A percentile compares a stretch with the other conserved stretches of the same genome.
Conservation (phyloP, 192 early-diverging fungal genomes). For the Linnemannia schmuckeri region DNA sequence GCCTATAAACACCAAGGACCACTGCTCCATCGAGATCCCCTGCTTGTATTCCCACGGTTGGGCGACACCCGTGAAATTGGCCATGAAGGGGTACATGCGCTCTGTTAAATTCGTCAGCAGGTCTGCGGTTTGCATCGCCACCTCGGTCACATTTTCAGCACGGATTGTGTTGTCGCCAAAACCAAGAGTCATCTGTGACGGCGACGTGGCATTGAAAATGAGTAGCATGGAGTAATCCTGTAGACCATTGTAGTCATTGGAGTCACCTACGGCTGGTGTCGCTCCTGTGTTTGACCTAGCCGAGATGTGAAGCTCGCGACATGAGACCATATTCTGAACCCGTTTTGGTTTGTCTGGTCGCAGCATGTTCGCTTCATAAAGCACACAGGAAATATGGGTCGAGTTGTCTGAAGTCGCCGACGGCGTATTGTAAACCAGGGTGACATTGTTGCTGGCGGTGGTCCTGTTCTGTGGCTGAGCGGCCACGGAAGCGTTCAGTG, state of each 20-base stretch:
- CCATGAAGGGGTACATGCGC: conserved; percentile 4
- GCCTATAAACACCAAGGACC: conserved; percentile 11
- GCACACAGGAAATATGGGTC: conserved; percentile 12
- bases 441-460: not conserved
- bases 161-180: not conserved
- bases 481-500: conserved; percentile 5
- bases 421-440: conserved; percentile 8
- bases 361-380: not conserved
- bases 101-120: conserved; percentile 9
- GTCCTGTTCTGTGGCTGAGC: not conserved
- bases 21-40: conserved; percentile 12
- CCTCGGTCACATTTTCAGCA: conserved; percentile 7
- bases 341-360: not conserved
- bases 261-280: not conserved
- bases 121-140: not conserved
- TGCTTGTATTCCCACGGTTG: not conserved
- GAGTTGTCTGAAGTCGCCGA: conserved; percentile 12
- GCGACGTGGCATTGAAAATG: conserved; percentile 13
- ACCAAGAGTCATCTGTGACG: not conserved
- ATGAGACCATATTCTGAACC: conserved; percentile 17
- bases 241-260: not conserved
- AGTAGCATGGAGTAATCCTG: conserved; percentile 6
- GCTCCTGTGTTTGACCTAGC: conserved; percentile 13
- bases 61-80: not conserved
- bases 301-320: conserved; percentile 17